Evolutionary conservation across 2,329 filamentous ascomycete genomes (phyloP).

Genomic region (Sarocladiaceae sp.): DNA sequence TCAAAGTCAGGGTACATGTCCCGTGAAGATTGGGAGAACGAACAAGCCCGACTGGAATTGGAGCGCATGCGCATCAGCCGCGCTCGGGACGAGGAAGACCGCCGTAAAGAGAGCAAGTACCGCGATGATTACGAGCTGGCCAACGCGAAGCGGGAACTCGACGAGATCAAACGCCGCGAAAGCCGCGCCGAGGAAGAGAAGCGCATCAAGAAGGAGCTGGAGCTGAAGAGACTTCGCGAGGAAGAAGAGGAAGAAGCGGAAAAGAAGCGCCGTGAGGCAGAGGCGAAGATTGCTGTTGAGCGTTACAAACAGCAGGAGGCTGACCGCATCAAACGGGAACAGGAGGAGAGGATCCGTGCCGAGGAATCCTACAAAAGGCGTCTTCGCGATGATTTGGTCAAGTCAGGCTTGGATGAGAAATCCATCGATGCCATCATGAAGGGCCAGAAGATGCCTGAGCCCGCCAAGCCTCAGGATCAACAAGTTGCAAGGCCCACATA

Average conservation of each 20-base stretch:
- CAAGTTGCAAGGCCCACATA: slow-evolving; percentile 43
- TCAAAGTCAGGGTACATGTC: slow-evolving; percentile 24
- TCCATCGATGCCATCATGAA: slow-evolving; percentile 53
- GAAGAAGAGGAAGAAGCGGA: slow-evolving; percentile 38
- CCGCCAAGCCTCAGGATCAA: slow-evolving; percentile 9
- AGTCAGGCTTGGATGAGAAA: slow-evolving; percentile 52
- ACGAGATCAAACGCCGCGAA: slow-evolving; percentile 38
- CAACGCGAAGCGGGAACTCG: slow-evolving; percentile 41
- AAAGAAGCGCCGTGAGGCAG: slow-evolving; percentile 36
- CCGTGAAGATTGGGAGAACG: slow-evolving; percentile 36
- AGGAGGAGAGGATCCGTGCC: slow-evolving; percentile 39
- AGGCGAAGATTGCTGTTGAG: slow-evolving; percentile 44
- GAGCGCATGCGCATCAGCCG: slow-evolving; percentile 36
- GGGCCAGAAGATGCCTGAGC: slow-evolving; percentile 43
- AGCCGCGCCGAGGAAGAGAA: slow-evolving; percentile 42
- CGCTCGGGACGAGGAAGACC: slow-evolving; percentile 30
- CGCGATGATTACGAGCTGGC: slow-evolving; percentile 43
- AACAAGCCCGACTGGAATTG: slow-evolving; percentile 35
- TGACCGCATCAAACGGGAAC: slow-evolving; percentile 33
- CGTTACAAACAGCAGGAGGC: slow-evolving; percentile 45
- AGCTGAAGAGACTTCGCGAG: slow-evolving; percentile 40
- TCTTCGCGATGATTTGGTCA: slow-evolving; percentile 51
- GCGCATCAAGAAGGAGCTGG: slow-evolving; percentile 46
- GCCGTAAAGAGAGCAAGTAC: slow-evolving; percentile 31
- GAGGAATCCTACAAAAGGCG: slow-evolving; percentile 50